These are phyloP conservation scores for Colletotrichum shisoi DNA, from an alignment of 2,329 filamentous ascomycete genomes.

Conservation along the genomic window DNA sequence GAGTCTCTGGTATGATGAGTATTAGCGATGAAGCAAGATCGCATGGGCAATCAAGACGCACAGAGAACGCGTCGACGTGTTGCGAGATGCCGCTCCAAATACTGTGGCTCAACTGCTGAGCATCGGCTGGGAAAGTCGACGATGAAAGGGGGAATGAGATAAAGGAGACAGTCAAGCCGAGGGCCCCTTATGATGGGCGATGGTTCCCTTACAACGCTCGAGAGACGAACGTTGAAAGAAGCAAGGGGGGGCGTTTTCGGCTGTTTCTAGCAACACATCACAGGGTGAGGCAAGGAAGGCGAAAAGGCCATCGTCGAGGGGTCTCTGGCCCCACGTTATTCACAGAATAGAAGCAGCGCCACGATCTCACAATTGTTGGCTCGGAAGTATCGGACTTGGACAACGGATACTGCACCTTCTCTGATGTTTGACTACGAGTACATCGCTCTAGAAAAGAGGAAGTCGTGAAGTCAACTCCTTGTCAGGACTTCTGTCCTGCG, in stretches of 20 bases:
- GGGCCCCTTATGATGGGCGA: neutral
- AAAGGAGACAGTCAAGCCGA: neutral
- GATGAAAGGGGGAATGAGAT: neutral
- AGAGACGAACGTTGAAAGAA: neutral
- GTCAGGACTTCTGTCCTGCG: neutral
- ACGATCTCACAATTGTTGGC: neutral
- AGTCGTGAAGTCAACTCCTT: neutral
- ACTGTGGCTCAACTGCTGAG: neutral
- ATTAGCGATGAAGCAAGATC: neutral
- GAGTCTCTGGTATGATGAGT: no score
- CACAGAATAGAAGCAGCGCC: neutral
- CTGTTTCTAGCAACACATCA: neutral
- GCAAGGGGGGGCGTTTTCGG: neutral
- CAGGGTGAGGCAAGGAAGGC: neutral
- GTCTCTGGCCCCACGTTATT: neutral
- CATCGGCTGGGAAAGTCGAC: neutral
- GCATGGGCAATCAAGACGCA: neutral
- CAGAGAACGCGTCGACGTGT: neutral
- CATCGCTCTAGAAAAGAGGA: neutral
- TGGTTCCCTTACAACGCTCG: neutral
- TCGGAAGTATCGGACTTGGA: neutral
- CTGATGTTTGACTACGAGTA: neutral
- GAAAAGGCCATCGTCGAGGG: neutral
- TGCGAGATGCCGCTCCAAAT: neutral
- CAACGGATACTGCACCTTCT: no score